Evolutionary conservation across 306 rosid genomes (phyloP).

Genomic region (Quercus parvula): DNA sequence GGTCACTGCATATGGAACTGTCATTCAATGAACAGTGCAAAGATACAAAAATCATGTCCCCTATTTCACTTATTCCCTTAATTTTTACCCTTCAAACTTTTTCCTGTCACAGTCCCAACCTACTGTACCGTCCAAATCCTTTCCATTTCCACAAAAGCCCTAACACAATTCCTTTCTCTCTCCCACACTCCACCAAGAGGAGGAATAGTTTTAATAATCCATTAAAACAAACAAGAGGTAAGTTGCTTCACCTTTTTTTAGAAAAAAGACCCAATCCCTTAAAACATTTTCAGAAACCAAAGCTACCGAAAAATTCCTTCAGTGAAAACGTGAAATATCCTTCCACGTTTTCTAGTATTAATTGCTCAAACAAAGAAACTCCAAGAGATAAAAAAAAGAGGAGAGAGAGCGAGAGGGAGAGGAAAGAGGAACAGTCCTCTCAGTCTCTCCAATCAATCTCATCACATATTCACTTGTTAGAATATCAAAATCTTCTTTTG

Average conservation of each 20-base stretch:
- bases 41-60: constrained; percentile 61
- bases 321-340: not conserved
- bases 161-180: constrained; percentile 8
- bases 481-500: constrained; percentile 25
- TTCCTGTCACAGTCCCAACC: constrained; percentile 51
- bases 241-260: constrained; percentile 48
- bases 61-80: constrained; percentile 21
- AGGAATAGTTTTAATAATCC: constrained; percentile 29
- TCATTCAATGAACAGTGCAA: constrained; percentile 57
- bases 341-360: constrained; percentile 11
- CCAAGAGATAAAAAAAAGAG: not conserved
- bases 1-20: constrained; percentile 53
- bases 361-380: constrained; percentile 8
- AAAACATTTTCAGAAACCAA: constrained; percentile 40
- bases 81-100: constrained; percentile 43
- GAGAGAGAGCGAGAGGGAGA: constrained; percentile 14
- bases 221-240: constrained; percentile 23
- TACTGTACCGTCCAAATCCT: constrained; percentile 24
- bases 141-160: constrained; percentile 46
- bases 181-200: constrained; percentile 14
- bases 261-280: constrained; percentile 21
- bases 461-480: constrained; percentile 29
- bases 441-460: constrained; percentile 68
- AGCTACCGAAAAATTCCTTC: constrained; percentile 29
- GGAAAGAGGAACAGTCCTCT: constrained; percentile 49